Conservation (phyloP, 2,329 filamentous ascomycete genomes). For the Colletotrichum spaethianum region DNA sequence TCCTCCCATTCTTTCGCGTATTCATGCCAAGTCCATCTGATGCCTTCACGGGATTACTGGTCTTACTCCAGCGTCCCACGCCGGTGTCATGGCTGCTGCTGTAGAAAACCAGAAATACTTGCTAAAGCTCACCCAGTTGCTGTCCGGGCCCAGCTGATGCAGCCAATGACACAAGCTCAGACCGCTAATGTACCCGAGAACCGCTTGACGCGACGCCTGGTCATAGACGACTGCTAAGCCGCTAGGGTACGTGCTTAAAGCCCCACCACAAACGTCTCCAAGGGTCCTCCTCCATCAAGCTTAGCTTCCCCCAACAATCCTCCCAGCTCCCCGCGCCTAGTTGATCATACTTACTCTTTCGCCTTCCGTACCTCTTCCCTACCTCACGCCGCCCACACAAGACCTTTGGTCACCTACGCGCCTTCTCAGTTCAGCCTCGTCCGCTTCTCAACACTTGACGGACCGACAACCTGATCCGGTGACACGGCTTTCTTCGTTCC, state of each 20-base stretch:
- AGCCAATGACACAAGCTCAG: background rate
- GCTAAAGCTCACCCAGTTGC: background rate
- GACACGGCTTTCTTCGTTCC: background rate
- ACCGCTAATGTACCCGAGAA: constrained; percentile 8
- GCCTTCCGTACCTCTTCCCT: background rate
- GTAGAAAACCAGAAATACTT: background rate
- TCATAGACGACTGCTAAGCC: background rate
- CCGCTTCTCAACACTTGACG: background rate
- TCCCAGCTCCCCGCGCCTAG: constrained; percentile 17
- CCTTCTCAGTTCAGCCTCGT: background rate
- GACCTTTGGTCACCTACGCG: background rate
- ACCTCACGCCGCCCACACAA: background rate
- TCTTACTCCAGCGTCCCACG: background rate
- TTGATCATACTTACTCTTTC: background rate
- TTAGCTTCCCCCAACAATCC: constrained; percentile 38
- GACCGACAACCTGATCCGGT: background rate
- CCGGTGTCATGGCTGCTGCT: constrained; percentile 2
- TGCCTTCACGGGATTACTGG: background rate
- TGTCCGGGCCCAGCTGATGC: background rate
- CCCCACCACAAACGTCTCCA: constrained; percentile 9
- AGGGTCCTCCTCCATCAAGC: constrained; percentile 37
- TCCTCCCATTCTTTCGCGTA: background rate
- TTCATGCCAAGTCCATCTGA: background rate
- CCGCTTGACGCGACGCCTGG: constrained; percentile 2
- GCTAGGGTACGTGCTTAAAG: background rate